Conservation (phyloP, 345 rosid species). For the Adansonia digitata region DNA sequence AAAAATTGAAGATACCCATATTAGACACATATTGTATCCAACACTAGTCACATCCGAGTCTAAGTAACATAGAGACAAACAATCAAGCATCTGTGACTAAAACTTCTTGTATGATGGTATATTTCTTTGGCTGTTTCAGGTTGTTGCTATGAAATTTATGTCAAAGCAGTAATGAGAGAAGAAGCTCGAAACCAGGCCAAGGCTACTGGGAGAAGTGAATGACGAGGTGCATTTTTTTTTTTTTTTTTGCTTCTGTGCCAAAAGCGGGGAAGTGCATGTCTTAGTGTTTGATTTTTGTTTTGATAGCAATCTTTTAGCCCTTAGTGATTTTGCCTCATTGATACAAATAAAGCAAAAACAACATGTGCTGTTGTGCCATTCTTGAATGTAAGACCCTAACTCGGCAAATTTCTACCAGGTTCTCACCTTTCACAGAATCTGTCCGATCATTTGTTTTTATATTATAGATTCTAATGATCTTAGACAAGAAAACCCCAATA, state of each 20-base stretch:
- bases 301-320: neutral
- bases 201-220: constrained; percentile 29
- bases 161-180: constrained; percentile 60
- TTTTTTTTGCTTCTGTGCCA: neutral
- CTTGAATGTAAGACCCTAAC: constrained; percentile 11
- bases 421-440: neutral
- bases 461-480: neutral
- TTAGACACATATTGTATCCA: too few species aligned
- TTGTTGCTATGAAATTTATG: constrained; percentile 93
- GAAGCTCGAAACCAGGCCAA: constrained; percentile 50
- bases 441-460: too few species aligned
- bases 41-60: too few species aligned
- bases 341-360: constrained; percentile 1
- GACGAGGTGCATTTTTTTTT: constrained; percentile 10
- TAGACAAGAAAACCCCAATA: neutral
- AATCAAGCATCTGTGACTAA: neutral
- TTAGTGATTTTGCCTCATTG: neutral
- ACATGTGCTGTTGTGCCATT: constrained; percentile 8
- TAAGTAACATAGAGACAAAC: too few species aligned
- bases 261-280: neutral
- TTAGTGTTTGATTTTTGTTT: neutral
- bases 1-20: too few species aligned
- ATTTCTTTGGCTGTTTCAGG: constrained; percentile 45
- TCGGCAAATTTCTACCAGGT: neutral
- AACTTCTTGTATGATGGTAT: neutral